Conservation (phyloP, 2,329 filamentous ascomycete species). For the Hymenoscyphus infarciens region DNA sequence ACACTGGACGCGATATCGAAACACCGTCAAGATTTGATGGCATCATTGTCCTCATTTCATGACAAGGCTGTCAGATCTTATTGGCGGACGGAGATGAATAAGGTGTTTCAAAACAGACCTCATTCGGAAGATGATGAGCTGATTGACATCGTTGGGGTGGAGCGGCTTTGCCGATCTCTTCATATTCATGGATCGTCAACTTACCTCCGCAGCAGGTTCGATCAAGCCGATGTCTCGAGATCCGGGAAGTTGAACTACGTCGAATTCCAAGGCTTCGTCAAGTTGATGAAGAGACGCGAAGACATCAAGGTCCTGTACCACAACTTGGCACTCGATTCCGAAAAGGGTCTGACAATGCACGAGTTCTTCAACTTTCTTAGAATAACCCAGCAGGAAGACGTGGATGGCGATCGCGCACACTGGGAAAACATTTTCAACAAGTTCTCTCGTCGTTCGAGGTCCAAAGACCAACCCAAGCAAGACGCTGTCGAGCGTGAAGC, state of each 20-base stretch:
- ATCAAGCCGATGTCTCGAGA: constrained; percentile 62
- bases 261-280: constrained; percentile 82
- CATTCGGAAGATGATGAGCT: constrained; percentile 59
- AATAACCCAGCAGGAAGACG: constrained; percentile 70
- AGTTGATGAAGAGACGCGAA: constrained; percentile 75
- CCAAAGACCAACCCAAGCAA: constrained; percentile 42
- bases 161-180: constrained; percentile 79
- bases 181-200: constrained; percentile 86
- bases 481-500: constrained; percentile 44
- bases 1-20: constrained; percentile 81
- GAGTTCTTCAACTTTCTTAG: constrained; percentile 76
- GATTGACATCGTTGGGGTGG: constrained; percentile 74
- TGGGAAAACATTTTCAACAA: constrained; percentile 74
- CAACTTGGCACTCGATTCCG: constrained; percentile 53
- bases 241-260: constrained; percentile 68
- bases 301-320: constrained; percentile 76
- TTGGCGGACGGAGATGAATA: constrained; percentile 81
- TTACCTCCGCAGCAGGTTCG: constrained; percentile 71
- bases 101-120: constrained; percentile 54
- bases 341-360: constrained; percentile 62
- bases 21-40: constrained; percentile 86
- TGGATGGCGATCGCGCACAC: constrained; percentile 58
- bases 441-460: constrained; percentile 58
- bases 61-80: constrained; percentile 78
- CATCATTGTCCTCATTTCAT: constrained; percentile 79